A percentile compares a stretch with the other conserved stretches of the same genome.
Conservation (phyloP, 2,329 filamentous ascomycete species). For the Lecanicillium sp. region DNA sequence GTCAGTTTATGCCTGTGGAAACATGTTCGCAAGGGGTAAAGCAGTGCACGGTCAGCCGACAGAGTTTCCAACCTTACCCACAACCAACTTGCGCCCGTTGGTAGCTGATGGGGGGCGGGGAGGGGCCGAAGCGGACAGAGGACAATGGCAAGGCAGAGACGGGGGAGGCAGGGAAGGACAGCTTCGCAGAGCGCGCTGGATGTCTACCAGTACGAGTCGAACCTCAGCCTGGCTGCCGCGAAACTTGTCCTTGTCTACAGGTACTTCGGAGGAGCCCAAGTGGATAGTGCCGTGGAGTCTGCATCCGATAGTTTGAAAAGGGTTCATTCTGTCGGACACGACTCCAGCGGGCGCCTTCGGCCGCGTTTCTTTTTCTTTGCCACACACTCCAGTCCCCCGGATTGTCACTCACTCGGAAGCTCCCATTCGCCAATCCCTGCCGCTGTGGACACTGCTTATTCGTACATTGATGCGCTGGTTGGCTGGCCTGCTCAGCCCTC, state of each 20-base stretch:
- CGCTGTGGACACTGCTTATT: background rate
- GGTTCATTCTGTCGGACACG: too few species aligned
- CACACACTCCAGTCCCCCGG: too few species aligned
- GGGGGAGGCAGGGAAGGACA: background rate
- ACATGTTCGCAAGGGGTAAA: background rate
- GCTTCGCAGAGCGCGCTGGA: background rate
- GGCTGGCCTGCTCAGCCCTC: background rate
- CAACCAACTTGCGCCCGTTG: conserved; percentile 1
- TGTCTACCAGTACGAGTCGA: background rate
- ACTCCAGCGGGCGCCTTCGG: too few species aligned
- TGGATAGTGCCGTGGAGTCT: conserved; percentile 1
- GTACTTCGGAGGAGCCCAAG: background rate
- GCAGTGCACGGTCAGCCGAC: too few species aligned
- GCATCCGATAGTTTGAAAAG: conserved; percentile 1
- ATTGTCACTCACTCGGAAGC: too few species aligned
- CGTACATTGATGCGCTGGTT: background rate
- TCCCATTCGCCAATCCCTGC: background rate
- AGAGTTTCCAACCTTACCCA: background rate
- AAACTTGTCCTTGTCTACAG: background rate
- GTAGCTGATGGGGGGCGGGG: background rate
- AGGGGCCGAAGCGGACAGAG: too few species aligned
- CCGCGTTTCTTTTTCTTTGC: too few species aligned
- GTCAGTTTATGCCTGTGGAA: too few species aligned
- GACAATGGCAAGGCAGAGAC: too few species aligned
- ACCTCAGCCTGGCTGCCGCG: background rate